phyloP scores from a whole-genome alignment of 1,139 yeast species.

The Sugiyamaella sp. region DNA sequence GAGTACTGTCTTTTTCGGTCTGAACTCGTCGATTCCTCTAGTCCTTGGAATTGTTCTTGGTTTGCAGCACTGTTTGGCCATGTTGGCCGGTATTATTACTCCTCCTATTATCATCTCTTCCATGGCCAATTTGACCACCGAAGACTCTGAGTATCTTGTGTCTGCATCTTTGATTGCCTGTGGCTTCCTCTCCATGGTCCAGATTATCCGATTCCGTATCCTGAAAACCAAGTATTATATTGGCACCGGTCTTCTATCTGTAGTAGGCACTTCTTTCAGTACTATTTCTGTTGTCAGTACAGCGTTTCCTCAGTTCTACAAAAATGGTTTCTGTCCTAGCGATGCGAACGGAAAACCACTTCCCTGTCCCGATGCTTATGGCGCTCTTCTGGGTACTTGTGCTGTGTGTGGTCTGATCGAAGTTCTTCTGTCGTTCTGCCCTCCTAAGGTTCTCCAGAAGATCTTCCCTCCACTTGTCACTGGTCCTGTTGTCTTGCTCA shows the following conservation, averaged over 20 bases:
- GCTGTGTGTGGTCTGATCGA: slow-evolving; percentile 74
- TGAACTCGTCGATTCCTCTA: slow-evolving; percentile 77
- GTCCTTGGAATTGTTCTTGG: slow-evolving; percentile 76
- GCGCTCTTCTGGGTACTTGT: slow-evolving; percentile 82
- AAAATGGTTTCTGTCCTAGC: slow-evolving; percentile 65
- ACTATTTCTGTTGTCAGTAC: slow-evolving; percentile 78
- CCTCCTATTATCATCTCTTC: slow-evolving; percentile 75
- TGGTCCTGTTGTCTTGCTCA: slow-evolving; percentile 85
- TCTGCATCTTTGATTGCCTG: slow-evolving; percentile 75
- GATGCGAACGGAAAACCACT: slow-evolving; percentile 62
- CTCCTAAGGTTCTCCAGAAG: slow-evolving; percentile 67
- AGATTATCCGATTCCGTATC: slow-evolving; percentile 79
- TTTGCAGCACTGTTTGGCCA: slow-evolving; percentile 82
- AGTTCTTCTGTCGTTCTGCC: slow-evolving; percentile 70
- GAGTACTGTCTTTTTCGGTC: slow-evolving; percentile 74
- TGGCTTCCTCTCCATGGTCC: slow-evolving; percentile 72
- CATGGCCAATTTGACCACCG: slow-evolving; percentile 58
- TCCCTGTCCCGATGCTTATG: slow-evolving; percentile 89
- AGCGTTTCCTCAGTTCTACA: slow-evolving; percentile 80
- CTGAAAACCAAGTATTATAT: slow-evolving; percentile 70
- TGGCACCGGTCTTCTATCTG: slow-evolving; percentile 86
- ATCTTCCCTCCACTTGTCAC: slow-evolving; percentile 88
- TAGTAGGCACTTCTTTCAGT: slow-evolving; percentile 88
- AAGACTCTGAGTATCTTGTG: slow-evolving; percentile 67
- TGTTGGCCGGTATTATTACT: slow-evolving; percentile 90